Conservation (phyloP, 352 stramenopile species). For the Phytopythium delawarense region DNA sequence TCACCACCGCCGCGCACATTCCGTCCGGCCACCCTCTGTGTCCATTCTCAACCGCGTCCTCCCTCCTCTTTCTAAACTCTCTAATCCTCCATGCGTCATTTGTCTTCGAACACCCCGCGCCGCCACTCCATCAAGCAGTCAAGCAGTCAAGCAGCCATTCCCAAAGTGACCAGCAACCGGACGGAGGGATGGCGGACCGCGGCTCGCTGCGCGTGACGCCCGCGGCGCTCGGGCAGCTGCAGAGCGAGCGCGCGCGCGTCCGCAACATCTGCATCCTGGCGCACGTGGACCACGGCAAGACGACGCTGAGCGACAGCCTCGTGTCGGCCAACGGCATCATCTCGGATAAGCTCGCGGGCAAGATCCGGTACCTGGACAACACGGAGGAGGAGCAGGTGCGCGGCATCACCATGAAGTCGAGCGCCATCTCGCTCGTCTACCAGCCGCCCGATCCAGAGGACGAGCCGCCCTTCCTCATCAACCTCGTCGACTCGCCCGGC, state of each 20-base stretch:
- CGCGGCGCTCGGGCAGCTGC: conserved; percentile 47
- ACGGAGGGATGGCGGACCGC: not conserved
- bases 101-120: too few relatives aligned
- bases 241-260: conserved; percentile 77
- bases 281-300: conserved; percentile 94
- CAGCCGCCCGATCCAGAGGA: conserved; percentile 21
- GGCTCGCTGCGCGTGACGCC: conserved; percentile 39
- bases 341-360: conserved; percentile 93
- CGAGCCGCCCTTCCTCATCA: conserved; percentile 87
- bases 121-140: too few relatives aligned
- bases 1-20: too few relatives aligned
- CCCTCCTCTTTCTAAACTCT: too few relatives aligned
- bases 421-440: conserved; percentile 94
- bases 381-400: conserved; percentile 92
- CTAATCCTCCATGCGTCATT: too few relatives aligned
- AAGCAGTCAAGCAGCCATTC: too few relatives aligned
- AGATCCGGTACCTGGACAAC: conserved; percentile 95
- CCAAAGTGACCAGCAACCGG: too few relatives aligned
- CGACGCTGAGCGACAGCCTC: conserved; percentile 93
- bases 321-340: conserved; percentile 97
- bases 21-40: too few relatives aligned
- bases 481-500: conserved; percentile 94
- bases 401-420: conserved; percentile 97
- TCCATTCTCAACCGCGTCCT: too few relatives aligned
- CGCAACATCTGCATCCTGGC: conserved; percentile 95